These are phyloP conservation scores for Daldinia childiae DNA, from an alignment of 495 filamentous ascomycete genomes.

Conservation along the genomic window DNA sequence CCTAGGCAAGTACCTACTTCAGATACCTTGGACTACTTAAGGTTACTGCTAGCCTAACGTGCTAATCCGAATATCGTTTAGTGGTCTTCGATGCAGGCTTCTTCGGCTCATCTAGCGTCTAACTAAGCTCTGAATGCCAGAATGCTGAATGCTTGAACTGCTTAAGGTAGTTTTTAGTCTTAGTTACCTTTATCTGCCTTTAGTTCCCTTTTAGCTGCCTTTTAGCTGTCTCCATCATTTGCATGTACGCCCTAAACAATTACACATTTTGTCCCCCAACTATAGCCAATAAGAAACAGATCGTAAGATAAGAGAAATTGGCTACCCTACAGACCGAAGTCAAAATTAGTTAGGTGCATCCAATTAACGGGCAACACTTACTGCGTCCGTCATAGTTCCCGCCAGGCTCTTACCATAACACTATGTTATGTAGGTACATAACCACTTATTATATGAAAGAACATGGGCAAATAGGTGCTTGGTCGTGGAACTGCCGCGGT, in stretches of 20 bases:
- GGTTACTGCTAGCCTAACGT: background rate
- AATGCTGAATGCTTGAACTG: constrained; percentile 10
- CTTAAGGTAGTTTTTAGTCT: background rate
- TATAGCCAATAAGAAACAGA: constrained; percentile 18
- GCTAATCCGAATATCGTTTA: constrained; percentile 31
- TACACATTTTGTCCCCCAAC: constrained; percentile 21
- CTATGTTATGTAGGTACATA: background rate
- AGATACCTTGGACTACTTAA: background rate
- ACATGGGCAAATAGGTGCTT: constrained; percentile 12
- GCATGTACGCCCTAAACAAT: constrained; percentile 9
- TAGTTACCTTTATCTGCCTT: background rate
- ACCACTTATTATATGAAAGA: constrained; percentile 1
- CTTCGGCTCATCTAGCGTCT: constrained; percentile 46
- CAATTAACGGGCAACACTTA: constrained; percentile 27
- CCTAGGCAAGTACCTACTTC: background rate
- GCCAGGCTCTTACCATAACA: constrained; percentile 14
- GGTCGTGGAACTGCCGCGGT: constrained; percentile 37
- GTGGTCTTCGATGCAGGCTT: constrained; percentile 46
- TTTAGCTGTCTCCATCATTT: constrained; percentile 1
- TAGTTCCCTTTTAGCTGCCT: too few relatives aligned
- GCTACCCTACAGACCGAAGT: constrained; percentile 35
- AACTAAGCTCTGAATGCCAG: constrained; percentile 5
- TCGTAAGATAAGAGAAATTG: constrained; percentile 40
- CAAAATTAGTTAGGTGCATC: constrained; percentile 25
- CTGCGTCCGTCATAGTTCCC: constrained; percentile 30